Conservation (phyloP, 306 rosid species). For the Quercus variabilis region DNA sequence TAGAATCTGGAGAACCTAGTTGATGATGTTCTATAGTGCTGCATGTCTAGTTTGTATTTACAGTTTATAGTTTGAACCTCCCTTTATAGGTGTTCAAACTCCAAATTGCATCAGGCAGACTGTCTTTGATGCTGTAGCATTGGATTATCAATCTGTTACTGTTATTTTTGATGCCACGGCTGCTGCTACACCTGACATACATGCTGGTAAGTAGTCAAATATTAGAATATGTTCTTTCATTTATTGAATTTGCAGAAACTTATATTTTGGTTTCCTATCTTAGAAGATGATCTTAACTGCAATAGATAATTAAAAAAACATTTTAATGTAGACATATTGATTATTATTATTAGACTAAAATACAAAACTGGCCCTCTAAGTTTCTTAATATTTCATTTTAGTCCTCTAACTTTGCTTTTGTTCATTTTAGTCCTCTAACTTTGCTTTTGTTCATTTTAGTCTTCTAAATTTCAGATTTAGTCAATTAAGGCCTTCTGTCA, state of each 20-base stretch:
- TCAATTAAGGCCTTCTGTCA: too few relatives aligned
- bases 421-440: too few relatives aligned
- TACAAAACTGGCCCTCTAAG: too few relatives aligned
- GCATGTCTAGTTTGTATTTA: not conserved
- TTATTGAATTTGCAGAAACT: constrained; percentile 7
- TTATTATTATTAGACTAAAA: too few relatives aligned
- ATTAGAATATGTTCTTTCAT: not conserved
- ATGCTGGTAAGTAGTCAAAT: constrained; percentile 43
- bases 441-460: too few relatives aligned
- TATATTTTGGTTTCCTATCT: not conserved
- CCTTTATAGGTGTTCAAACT: constrained; percentile 75
- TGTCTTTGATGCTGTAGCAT: constrained; percentile 78
- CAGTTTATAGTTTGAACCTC: constrained; percentile 9
- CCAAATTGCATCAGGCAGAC: constrained; percentile 97
- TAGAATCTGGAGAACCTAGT: not conserved
- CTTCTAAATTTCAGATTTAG: too few relatives aligned
- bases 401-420: too few relatives aligned
- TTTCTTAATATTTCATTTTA: too few relatives aligned
- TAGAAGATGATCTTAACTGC: not conserved
- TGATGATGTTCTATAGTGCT: not conserved
- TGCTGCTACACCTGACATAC: constrained; percentile 76
- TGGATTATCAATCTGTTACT: constrained; percentile 70
- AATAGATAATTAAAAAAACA: not conserved
- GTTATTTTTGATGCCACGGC: constrained; percentile 84
- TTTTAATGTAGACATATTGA: not conserved